These are phyloP conservation scores for Blastobotrys serpentis DNA, from an alignment of 1,139 yeast genomes.

Conservation along the genomic window DNA sequence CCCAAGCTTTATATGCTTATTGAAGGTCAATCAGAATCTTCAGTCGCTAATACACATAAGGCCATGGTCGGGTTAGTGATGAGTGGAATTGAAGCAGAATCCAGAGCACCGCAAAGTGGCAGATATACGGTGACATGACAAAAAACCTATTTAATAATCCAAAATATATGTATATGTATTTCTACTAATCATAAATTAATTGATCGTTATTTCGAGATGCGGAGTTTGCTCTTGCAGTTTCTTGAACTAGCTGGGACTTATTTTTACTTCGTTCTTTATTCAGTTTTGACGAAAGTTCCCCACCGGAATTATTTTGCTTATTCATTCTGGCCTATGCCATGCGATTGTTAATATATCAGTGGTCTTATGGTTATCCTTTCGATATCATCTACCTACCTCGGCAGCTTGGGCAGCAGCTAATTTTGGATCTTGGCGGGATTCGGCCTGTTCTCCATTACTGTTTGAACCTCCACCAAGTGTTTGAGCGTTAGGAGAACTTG, in stretches of 20 bases:
- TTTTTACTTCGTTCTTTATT: constrained; percentile 30
- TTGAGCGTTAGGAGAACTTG: background rate
- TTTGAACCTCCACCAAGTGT: constrained; percentile 4
- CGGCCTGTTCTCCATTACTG: constrained; percentile 15
- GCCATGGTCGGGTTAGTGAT: constrained; percentile 60
- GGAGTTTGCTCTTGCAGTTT: background rate
- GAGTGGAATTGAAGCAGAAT: constrained; percentile 51
- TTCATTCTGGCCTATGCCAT: constrained; percentile 3
- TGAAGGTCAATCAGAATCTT: constrained; percentile 68
- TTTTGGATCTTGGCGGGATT: constrained; percentile 16
- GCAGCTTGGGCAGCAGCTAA: constrained; percentile 32
- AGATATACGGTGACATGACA: constrained; percentile 2
- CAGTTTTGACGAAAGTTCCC: constrained; percentile 31
- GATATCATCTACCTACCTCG: constrained; percentile 23
- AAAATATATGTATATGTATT: too few relatives aligned
- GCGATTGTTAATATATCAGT: background rate
- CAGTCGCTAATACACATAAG: constrained; percentile 66
- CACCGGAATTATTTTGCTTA: constrained; percentile 19
- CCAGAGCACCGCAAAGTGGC: constrained; percentile 8
- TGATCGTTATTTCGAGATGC: constrained; percentile 5
- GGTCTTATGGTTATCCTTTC: too few relatives aligned
- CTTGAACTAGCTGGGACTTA: constrained; percentile 21
- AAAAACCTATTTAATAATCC: too few relatives aligned
- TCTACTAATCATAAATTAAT: constrained; percentile 3
- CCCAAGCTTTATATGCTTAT: constrained; percentile 76